phyloP scores from a whole-genome alignment of 192 early-diverging fungal genomes.

The Cetraspora pellucida region DNA sequence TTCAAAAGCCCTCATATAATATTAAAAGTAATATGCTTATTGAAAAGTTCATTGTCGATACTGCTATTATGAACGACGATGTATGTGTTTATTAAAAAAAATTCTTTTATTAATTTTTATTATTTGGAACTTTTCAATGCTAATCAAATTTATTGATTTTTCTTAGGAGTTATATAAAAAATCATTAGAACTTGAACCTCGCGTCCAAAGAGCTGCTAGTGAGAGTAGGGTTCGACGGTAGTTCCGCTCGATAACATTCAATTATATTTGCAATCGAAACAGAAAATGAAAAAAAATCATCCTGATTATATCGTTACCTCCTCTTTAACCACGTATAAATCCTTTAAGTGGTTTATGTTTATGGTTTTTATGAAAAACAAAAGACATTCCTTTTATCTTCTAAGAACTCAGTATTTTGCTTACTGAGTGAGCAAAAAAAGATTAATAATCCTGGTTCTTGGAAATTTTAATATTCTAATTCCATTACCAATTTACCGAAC shows the following conservation, averaged over 20 bases:
- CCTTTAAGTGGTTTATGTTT: too few species aligned
- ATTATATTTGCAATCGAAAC: too few species aligned
- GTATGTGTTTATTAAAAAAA: not conserved
- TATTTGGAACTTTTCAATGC: not conserved
- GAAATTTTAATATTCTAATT: too few species aligned
- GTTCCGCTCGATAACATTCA: not conserved
- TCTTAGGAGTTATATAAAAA: constrained; percentile 43
- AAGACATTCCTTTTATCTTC: too few species aligned
- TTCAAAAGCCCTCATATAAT: constrained; percentile 47
- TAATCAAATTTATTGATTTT: not conserved
- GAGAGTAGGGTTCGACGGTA: constrained; percentile 11
- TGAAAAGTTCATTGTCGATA: constrained; percentile 41
- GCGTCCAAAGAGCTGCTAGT: constrained; percentile 11
- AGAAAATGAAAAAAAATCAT: too few species aligned
- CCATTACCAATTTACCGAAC: too few species aligned
- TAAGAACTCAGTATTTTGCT: too few species aligned
- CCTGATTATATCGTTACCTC: too few species aligned
- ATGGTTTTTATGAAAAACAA: too few species aligned
- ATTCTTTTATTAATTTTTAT: not conserved
- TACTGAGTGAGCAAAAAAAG: too few species aligned
- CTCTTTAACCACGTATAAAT: too few species aligned
- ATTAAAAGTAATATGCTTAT: constrained; percentile 45
- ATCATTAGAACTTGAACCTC: constrained; percentile 45
- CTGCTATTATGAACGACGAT: constrained; percentile 42
- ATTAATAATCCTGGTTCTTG: too few species aligned